Evolutionary conservation across 2,329 filamentous ascomycete genomes (phyloP), one percentile per base, ranked within the genome.

Genomic region (Chaetomium strumarium): DNA sequence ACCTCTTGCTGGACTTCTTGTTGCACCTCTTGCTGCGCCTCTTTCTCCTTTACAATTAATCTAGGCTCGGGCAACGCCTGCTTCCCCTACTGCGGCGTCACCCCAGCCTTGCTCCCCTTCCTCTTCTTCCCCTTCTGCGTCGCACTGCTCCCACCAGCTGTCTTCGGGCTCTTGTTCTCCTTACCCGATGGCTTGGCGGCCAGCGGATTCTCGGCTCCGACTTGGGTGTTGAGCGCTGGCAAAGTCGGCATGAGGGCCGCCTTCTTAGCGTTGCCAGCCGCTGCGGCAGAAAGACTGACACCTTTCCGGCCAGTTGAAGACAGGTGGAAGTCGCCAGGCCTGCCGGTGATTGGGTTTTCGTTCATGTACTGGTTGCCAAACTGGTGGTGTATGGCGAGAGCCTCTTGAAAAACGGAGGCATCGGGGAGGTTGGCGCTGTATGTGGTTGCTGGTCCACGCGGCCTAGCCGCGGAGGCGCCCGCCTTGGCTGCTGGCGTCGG

Each of bases 341-440:
- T 75, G 45, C 83, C 83, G 0, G 81, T 84, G 60, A 86, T 85
- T 39, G 82, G 81, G 58, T 84, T 85, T 65, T 85, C 80, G 66
- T 86, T 80, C 67, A 85, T 79, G 63, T 82, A 85, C 58, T 85
- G 81, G 45, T 80, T 77, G 36, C 81, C 82, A 59, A 78, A 80
- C 56, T 74, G 75, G 66, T 80, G 71, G 58, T 83, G 79, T 38
- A 80, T 72, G 59, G 72, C 67, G 56, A 82, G 76, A 0, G 81
- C 78, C 60, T 84, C 79, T 58, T 84, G 79, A 2, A 81, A 73
- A 2, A 79, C 66, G 13, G 74, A 71, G 5, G 66, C 57, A 54
- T 78, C 71, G 3, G 77, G 64, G 1, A 67, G 69, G 20, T 66
- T 66, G 13, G 48, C 61, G 13, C 76, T 73, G 5, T 76, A 75